phyloP scores from a whole-genome alignment of 192 early-diverging fungal species.

The Coemansia sp. region DNA sequence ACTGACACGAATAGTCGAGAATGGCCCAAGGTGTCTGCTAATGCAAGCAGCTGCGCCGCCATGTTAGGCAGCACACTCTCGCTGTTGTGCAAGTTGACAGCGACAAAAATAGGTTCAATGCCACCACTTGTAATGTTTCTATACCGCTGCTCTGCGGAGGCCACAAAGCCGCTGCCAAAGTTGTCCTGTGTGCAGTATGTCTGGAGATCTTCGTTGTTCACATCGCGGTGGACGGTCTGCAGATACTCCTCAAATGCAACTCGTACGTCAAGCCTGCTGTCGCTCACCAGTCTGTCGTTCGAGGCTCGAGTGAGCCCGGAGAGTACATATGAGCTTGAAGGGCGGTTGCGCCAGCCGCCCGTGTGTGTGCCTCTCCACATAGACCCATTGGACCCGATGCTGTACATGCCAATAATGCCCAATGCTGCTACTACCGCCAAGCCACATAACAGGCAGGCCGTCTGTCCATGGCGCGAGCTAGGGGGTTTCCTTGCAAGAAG shows the following conservation, averaged over 20 bases:
- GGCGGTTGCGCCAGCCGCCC: background rate
- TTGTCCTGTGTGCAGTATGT: constrained; percentile 19
- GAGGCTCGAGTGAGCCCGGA: background rate
- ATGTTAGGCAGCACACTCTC: constrained; percentile 46
- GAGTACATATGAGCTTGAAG: background rate
- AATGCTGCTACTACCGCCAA: background rate
- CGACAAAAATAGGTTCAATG: constrained; percentile 18
- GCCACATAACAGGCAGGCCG: background rate
- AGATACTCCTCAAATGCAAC: constrained; percentile 17
- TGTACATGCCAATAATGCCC: background rate
- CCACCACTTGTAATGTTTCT: background rate
- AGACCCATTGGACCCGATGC: background rate
- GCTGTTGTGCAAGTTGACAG: constrained; percentile 47
- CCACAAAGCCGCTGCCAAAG: constrained; percentile 21
- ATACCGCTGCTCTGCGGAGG: constrained; percentile 19
- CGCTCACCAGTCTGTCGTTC: background rate
- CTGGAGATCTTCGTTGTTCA: constrained; percentile 30
- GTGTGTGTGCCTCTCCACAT: background rate
- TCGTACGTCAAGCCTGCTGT: background rate
- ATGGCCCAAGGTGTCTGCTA: constrained; percentile 39
- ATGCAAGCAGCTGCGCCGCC: constrained; percentile 29
- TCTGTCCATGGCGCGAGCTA: background rate
- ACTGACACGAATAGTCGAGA: constrained; percentile 41
- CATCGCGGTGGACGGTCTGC: constrained; percentile 11
- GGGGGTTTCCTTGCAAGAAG: background rate